These are phyloP conservation scores for Sclerotinia nivalis DNA, from an alignment of 2,329 filamentous ascomycete species.

Conservation along the genomic window DNA sequence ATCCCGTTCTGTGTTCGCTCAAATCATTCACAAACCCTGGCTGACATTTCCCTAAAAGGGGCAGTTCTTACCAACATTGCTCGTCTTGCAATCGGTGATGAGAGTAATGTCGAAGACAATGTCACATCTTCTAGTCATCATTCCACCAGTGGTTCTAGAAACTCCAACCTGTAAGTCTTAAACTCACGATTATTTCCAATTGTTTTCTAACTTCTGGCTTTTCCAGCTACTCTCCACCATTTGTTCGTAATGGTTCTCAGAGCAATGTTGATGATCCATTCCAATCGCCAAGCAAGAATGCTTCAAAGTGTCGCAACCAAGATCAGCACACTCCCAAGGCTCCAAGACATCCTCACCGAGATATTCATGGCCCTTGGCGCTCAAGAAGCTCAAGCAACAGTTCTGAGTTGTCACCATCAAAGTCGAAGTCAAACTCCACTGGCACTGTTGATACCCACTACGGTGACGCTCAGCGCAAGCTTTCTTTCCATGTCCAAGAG, in stretches of 20 bases:
- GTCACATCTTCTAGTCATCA: slow-evolving; percentile 26
- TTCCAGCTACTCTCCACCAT: slow-evolving; percentile 37
- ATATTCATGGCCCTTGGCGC: slow-evolving; percentile 37
- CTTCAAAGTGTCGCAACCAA: slow-evolving; percentile 19
- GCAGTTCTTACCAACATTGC: slow-evolving; percentile 24
- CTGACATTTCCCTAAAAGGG: slow-evolving; percentile 22
- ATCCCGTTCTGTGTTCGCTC: not conserved
- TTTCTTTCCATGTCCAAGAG: slow-evolving; percentile 27
- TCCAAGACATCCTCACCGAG: slow-evolving; percentile 28
- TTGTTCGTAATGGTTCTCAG: slow-evolving; percentile 35
- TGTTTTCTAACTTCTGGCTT: slow-evolving; percentile 14
- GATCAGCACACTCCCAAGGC: slow-evolving; percentile 34
- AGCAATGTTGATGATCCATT: slow-evolving; percentile 34
- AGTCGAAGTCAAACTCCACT: slow-evolving; percentile 1
- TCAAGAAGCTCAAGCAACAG: slow-evolving; percentile 32
- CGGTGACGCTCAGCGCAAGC: slow-evolving; percentile 27
- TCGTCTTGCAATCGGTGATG: slow-evolving; percentile 27
- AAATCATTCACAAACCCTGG: not conserved
- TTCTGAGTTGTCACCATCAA: slow-evolving; percentile 26
- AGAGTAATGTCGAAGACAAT: slow-evolving; percentile 27
- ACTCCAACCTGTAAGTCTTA: slow-evolving; percentile 31
- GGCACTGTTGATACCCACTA: slow-evolving; percentile 13
- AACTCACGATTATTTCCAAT: not conserved
- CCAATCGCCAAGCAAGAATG: slow-evolving; percentile 28
- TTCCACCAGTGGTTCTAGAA: slow-evolving; percentile 26